Percentiles rank a stretch among this genome's conserved stretches.
Conservation (phyloP, 805 yeast genomes). For the Metschnikowia anglica region DNA sequence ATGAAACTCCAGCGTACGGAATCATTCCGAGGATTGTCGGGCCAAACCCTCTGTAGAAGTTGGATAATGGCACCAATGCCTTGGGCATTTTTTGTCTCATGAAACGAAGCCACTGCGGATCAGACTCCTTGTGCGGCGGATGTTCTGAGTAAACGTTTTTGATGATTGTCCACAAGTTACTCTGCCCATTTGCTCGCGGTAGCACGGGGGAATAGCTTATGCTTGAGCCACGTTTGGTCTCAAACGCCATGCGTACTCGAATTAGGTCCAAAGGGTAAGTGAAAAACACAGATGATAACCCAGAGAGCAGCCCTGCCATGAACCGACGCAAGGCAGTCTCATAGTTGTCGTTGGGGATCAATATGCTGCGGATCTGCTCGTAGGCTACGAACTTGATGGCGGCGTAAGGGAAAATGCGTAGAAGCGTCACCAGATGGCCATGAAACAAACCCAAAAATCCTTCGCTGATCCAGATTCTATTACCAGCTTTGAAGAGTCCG, state of each 20-base stretch:
- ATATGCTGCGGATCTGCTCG: conserved; percentile 79
- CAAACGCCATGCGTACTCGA: conserved; percentile 89
- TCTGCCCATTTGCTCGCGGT: conserved; percentile 21
- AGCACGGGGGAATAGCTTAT: conserved; percentile 21
- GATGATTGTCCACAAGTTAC: conserved; percentile 35
- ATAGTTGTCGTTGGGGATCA: conserved; percentile 70
- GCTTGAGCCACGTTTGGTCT: conserved; percentile 45
- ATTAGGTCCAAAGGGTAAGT: conserved; percentile 92
- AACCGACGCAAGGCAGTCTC: conserved; percentile 83
- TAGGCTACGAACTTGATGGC: conserved; percentile 95
- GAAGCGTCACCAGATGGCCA: conserved; percentile 91
- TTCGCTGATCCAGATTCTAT: conserved; percentile 61
- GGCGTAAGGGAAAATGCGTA: conserved; percentile 94
- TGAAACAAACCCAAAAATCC: conserved; percentile 84
- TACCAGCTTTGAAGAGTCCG: conserved; percentile 75
- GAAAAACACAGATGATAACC: conserved; percentile 78
- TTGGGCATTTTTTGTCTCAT: conserved; percentile 35
- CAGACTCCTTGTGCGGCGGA: conserved; percentile 35
- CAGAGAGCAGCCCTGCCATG: conserved; percentile 87
- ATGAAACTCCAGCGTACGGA: conserved; percentile 97
- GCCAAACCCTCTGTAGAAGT: conserved; percentile 90
- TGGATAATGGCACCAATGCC: conserved; percentile 43
- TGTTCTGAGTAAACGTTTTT: conserved; percentile 33
- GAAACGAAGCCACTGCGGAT: conserved; percentile 39
- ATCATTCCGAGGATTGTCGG: conserved; percentile 95